phyloP scores from a whole-genome alignment of 1,284 basidiomycete genomes.

The Ustilago tritici region DNA sequence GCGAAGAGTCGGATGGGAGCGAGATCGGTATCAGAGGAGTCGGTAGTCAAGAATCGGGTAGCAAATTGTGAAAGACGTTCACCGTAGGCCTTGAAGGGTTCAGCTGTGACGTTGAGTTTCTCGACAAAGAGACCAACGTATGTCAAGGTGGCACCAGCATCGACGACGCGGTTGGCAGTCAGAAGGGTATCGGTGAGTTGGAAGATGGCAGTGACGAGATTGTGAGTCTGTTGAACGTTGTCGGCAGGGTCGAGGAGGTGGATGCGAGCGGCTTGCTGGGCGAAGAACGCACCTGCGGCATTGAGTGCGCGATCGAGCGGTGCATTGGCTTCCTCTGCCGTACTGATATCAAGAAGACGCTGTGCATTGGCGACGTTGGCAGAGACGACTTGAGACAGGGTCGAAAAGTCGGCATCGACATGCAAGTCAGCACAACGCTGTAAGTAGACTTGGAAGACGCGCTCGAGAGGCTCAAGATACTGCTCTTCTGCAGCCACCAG shows the following conservation, averaged over 20 bases:
- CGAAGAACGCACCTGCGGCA: slow-evolving; percentile 26
- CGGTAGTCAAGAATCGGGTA: slow-evolving; percentile 27
- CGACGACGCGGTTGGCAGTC: slow-evolving; percentile 26
- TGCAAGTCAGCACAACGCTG: not conserved
- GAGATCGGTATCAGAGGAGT: slow-evolving; percentile 5
- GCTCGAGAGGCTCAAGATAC: slow-evolving; percentile 23
- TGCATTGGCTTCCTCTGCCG: slow-evolving; percentile 30
- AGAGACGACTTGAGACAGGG: slow-evolving; percentile 30
- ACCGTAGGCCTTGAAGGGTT: slow-evolving; percentile 6
- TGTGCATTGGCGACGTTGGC: slow-evolving; percentile 45
- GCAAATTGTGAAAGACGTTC: slow-evolving; percentile 24
- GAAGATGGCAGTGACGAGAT: slow-evolving; percentile 18
- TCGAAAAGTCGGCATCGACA: slow-evolving; percentile 3
- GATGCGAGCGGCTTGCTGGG: slow-evolving; percentile 5
- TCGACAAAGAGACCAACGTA: slow-evolving; percentile 34
- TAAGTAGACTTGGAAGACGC: slow-evolving; percentile 34
- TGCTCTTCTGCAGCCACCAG: slow-evolving; percentile 19
- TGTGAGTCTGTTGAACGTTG: slow-evolving; percentile 3
- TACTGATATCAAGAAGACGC: slow-evolving; percentile 32
- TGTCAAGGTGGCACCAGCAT: slow-evolving; percentile 43
- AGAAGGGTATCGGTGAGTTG: slow-evolving; percentile 34
- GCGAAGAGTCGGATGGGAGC: slow-evolving; percentile 37
- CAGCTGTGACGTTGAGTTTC: slow-evolving; percentile 14
- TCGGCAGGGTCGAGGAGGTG: slow-evolving; percentile 1
- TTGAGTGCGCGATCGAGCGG: slow-evolving; percentile 46